Percentiles rank a stretch among this genome's conserved stretches.
Conservation (phyloP, 345 rosid species). For the Melastoma malabathricum region DNA sequence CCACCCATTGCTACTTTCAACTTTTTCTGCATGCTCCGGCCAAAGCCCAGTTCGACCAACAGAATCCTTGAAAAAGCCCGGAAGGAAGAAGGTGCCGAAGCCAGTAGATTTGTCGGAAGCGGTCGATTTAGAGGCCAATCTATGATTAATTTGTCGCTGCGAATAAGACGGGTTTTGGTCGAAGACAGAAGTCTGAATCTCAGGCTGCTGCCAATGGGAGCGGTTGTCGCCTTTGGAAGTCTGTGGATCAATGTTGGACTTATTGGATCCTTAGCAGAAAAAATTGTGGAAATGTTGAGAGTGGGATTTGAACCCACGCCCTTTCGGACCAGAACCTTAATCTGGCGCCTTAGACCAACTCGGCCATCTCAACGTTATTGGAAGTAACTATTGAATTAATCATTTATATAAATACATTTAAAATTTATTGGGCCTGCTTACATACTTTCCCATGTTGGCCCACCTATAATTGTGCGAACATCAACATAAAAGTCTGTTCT, state of each 20-base stretch:
- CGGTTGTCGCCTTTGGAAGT: conserved; percentile 37
- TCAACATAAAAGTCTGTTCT: no score
- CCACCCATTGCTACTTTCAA: no score
- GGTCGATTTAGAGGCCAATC: conserved; percentile 52
- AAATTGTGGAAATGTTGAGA: conserved; percentile 31
- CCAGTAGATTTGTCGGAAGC: conserved; percentile 66
- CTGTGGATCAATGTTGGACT: conserved; percentile 29
- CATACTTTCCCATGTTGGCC: no score
- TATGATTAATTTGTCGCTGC: conserved; percentile 46
- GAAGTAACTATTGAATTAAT: background rate
- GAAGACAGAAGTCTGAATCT: conserved; percentile 24
- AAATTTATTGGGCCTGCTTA: no score
- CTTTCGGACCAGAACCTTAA: conserved; percentile 99
- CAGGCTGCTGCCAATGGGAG: conserved; percentile 14
- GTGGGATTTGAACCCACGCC: conserved; percentile 99
- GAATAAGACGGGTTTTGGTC: conserved; percentile 37
- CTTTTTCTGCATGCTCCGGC: no score
- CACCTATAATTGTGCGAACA: no score
- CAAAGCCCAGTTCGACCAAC: no score
- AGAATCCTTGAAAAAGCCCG: background rate
- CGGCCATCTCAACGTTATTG: conserved; percentile 68
- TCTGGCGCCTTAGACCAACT: conserved; percentile 99
- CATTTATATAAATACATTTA: no score
- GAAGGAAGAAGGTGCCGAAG: conserved; percentile 66
- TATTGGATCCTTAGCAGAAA: no score